These are phyloP conservation scores for Juncus inflexus DNA, from an alignment of 176 grass and related monocot species.

Conservation along the genomic window DNA sequence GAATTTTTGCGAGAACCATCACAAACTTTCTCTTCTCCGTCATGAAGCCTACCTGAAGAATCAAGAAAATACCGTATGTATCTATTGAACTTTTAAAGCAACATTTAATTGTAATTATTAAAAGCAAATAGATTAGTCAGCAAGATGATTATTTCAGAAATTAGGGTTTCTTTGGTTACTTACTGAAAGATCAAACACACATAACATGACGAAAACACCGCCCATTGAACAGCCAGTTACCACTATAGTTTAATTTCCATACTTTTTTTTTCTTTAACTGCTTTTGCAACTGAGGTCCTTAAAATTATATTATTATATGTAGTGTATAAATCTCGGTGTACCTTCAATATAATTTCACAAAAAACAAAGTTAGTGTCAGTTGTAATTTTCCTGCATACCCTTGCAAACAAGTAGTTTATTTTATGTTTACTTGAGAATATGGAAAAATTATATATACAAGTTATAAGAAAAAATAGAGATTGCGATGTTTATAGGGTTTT, in stretches of 20 bases:
- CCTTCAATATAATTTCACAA: no score
- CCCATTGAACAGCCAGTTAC: conserved; percentile 73
- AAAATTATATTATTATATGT: conserved; percentile 69
- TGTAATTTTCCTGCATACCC: no score
- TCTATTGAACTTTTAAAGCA: background rate
- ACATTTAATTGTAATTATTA: background rate
- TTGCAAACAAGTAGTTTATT: no score
- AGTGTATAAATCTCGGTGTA: conserved; percentile 74
- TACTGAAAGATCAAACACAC: conserved; percentile 69
- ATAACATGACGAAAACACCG: conserved; percentile 66
- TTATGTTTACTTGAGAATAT: no score
- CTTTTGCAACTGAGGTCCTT: conserved; percentile 36
- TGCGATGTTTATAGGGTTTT: no score
- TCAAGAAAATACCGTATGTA: background rate
- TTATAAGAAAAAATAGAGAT: no score
- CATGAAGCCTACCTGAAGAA: conserved; percentile 65
- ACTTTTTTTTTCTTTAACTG: conserved; percentile 45
- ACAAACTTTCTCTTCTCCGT: conserved; percentile 54
- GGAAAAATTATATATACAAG: no score
- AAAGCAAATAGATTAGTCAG: background rate
- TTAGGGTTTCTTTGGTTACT: conserved; percentile 41
- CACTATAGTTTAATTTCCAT: conserved; percentile 56
- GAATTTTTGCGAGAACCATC: conserved; percentile 79
- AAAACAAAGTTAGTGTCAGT: no score
- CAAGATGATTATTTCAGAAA: background rate